A percentile compares a stretch with the other conserved stretches of the same genome.
phyloP scores from a whole-genome alignment of 2,329 filamentous ascomycete species.

The Didymella keratinophila region DNA sequence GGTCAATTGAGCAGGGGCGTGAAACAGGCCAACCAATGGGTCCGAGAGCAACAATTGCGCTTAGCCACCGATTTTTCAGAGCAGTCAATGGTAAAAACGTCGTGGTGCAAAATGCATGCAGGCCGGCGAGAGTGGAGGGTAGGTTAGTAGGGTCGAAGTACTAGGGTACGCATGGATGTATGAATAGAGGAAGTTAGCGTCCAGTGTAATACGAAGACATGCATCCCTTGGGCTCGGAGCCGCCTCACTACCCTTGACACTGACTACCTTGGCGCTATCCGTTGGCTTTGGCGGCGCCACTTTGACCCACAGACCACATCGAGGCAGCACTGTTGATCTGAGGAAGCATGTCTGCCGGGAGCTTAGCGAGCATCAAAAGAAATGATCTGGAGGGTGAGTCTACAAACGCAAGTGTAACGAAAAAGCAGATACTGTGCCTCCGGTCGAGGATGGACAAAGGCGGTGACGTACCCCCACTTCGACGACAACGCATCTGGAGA shows the following conservation, averaged over 20 bases:
- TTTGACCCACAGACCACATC: constrained; percentile 45
- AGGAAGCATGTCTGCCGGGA: constrained; percentile 40
- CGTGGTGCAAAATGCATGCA: constrained; percentile 42
- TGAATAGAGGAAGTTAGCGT: constrained; percentile 45
- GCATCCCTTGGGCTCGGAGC: constrained; percentile 39
- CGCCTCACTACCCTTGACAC: constrained; percentile 41
- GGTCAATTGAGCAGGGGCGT: constrained; percentile 48
- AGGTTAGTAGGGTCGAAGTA: constrained; percentile 38
- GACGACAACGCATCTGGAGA: constrained; percentile 33
- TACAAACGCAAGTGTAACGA: constrained; percentile 38
- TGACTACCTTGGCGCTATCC: constrained; percentile 32
- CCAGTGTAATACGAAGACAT: constrained; percentile 45
- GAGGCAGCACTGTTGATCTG: constrained; percentile 39
- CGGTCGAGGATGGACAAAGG: constrained; percentile 28
- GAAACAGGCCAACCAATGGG: constrained; percentile 52
- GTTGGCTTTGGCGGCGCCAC: constrained; percentile 48
- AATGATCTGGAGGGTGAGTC: constrained; percentile 38
- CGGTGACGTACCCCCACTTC: constrained; percentile 46
- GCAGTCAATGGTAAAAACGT: constrained; percentile 35
- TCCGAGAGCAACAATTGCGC: constrained; percentile 42
- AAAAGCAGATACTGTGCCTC: constrained; percentile 35
- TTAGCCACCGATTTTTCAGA: constrained; percentile 48
- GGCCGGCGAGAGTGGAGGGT: constrained; percentile 46
- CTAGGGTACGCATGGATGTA: constrained; percentile 37
- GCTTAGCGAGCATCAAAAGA: constrained; percentile 40